Evolutionary conservation across 78 protist species (phyloP), one percentile per base, ranked within the genome.

Genomic region (Mantamonas sphyraenae): DNA sequence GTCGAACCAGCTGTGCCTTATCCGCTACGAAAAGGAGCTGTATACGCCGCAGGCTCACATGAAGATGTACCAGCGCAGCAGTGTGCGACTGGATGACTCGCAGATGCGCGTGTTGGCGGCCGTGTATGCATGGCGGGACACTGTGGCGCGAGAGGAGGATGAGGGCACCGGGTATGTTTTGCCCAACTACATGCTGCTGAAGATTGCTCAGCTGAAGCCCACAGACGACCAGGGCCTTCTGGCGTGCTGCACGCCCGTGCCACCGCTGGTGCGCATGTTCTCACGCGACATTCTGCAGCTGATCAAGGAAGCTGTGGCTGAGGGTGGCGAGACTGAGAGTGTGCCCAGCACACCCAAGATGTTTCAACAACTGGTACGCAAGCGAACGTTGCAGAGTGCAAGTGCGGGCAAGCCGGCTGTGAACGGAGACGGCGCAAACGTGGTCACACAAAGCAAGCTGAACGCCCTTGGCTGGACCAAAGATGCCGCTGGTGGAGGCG

Each of bases 121-220:
- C 8, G 53, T 91, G 64, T 83, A 60, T 56, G 73, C 70, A 39
- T 91, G 96, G 96, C 69, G 96, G 38, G 96, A 91, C 66, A 38
- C 19, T 20, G 31, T 73, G 1, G 91, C 93, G 0, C 40, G 96
- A 3, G 74, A 59, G 5, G 93, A 82, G 8, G 96, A 91, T 64
- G 96, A 91, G 58, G 55, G 82, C 42, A 34, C 74, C 2, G 50
- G 86, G 66, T 89, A 80, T n/a, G 85, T 80, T 5, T 31, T 71
- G 64, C 74, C 78, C 16, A 57, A 65, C 60, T 34, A 37, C 60
- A 35, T 63, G 55, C 68, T 80, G 42, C 33, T 66, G 5, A 14
- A 3, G n/a, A 14, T 80, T 2, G 79, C 79, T 28, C 33, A 56
- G 33, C 35, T 34, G 14, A 17, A 30, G 51, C 83, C 83, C 28